Evolutionary conservation across 495 filamentous ascomycete species (phyloP).

Genomic region (Neurospora sp.): DNA sequence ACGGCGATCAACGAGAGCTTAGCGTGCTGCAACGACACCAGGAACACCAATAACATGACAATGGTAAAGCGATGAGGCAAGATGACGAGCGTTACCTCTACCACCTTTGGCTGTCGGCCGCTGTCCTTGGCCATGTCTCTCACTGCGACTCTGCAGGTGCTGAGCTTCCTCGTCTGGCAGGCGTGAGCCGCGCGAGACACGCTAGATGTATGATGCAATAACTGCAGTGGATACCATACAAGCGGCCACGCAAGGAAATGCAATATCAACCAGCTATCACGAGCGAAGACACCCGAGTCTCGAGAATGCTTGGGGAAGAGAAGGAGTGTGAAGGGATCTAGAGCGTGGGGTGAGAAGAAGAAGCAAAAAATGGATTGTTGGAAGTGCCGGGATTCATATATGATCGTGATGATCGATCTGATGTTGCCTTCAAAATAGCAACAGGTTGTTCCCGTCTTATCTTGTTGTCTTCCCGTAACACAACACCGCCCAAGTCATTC

Average conservation of each 20-base stretch:
- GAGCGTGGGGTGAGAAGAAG: neutral
- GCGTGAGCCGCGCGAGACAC: neutral
- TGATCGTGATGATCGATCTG: neutral
- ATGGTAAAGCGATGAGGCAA: neutral
- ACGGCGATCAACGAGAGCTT: neutral
- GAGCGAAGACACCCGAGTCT: neutral
- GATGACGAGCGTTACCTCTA: neutral
- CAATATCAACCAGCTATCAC: neutral
- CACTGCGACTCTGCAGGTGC: neutral
- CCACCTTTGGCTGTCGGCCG: neutral
- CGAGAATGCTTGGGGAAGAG: neutral
- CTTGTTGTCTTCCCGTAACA: neutral
- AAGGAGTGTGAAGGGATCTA: neutral
- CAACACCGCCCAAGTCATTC: neutral
- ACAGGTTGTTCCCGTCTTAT: neutral
- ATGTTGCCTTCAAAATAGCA: neutral
- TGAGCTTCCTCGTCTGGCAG: neutral
- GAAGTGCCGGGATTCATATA: neutral
- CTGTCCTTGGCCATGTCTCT: neutral
- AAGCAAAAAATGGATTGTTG: neutral
- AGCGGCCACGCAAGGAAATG: neutral
- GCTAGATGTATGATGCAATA: neutral
- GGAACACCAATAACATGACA: neutral
- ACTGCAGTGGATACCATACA: neutral
- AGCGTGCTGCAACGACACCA: neutral